Base-by-base conservation (phyloP, 1,284 basidiomycete genomes). In the Lentinus polychrous region DNA sequence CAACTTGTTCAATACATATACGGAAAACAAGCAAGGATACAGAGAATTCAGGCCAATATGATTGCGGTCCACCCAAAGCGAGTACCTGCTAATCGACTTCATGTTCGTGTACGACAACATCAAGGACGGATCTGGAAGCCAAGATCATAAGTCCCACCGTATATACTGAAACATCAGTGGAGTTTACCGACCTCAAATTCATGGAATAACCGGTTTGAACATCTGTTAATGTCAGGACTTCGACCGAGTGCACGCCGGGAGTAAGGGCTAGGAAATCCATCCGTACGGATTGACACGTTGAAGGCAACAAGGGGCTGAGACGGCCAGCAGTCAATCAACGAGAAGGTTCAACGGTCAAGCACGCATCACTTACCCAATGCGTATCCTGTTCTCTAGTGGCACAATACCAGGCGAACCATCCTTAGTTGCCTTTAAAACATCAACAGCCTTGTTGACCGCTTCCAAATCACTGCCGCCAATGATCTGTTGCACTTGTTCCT, bases 241-340 rank as follows among this genome's bases (percentile, higher is more conserved):
- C 84, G 48, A 94, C 76, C 2, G 79, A 73, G 59, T 93, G 89
- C 2, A 92, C 81, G 2, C 91, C 91, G 14, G 88, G 81, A 5
- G 79, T 73, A 37, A 94, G 66, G 1, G 91, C 89, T 45, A 94
- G 64, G 60, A 94, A 93, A 46, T 86, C 76, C 78, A 94, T 87
- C 32, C 89, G 73, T n/a, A 93, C 85, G 17, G 86, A 86, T 59
- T 94, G 87, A 60, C 87, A 91, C 1, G 89, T 83, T 8, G 81
- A 82, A 2, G 90, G 87, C 12, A 81, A 71, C 12, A 94, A 71
- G 0, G 91, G 91, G 8, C 91, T 90, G 52, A 12, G 34, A n/a
- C 17, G 39, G 18, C 15, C n/a, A 44, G n/a, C n/a, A n/a, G n/a
- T n/a, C n/a, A n/a, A n/a, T 5, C 40, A 15, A 15, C 23, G 4